Evolutionary conservation across 129 eudicot genomes (phyloP).

Genomic region (Centrapalus pauciflorus): DNA sequence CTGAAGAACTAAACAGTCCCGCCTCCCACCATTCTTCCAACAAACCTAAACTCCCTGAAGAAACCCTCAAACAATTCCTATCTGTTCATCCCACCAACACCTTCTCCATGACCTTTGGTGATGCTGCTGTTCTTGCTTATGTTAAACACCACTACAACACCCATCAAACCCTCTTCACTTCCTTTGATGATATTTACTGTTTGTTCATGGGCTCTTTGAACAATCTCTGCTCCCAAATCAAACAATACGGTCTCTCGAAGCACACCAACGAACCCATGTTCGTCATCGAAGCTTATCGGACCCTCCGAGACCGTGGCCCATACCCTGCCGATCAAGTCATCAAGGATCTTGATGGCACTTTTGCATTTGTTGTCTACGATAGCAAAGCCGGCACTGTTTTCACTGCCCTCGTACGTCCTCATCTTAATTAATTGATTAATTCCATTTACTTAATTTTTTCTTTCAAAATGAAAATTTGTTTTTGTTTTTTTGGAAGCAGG

Average conservation of each 20-base stretch:
- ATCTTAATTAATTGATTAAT: neutral
- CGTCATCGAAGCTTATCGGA: conserved; percentile 82
- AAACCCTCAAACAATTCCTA: conserved; percentile 56
- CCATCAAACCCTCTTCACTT: conserved; percentile 60
- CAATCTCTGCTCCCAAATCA: conserved; percentile 63
- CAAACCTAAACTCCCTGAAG: conserved; percentile 57
- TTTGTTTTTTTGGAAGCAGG: too few relatives aligned
- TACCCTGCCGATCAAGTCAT: conserved; percentile 92
- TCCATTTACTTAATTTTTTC: neutral
- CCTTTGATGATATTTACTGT: conserved; percentile 69
- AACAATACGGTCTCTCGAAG: conserved; percentile 74
- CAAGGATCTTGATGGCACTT: conserved; percentile 87
- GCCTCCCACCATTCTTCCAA: conserved; percentile 27
- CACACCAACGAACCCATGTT: conserved; percentile 80
- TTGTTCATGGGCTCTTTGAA: conserved; percentile 77
- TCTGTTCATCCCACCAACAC: conserved; percentile 52
- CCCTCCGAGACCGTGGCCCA: conserved; percentile 87
- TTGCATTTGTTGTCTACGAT: conserved; percentile 85
- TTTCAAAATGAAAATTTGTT: neutral
- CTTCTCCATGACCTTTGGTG: conserved; percentile 53
- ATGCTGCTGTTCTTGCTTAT: conserved; percentile 86
- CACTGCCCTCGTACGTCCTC: conserved; percentile 65
- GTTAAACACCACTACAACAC: conserved; percentile 24
- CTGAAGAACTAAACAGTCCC: conserved; percentile 86
- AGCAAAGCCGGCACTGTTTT: conserved; percentile 80